Evolutionary conservation across 805 yeast species (phyloP).

Genomic region (Ogataea nitratoaversa): DNA sequence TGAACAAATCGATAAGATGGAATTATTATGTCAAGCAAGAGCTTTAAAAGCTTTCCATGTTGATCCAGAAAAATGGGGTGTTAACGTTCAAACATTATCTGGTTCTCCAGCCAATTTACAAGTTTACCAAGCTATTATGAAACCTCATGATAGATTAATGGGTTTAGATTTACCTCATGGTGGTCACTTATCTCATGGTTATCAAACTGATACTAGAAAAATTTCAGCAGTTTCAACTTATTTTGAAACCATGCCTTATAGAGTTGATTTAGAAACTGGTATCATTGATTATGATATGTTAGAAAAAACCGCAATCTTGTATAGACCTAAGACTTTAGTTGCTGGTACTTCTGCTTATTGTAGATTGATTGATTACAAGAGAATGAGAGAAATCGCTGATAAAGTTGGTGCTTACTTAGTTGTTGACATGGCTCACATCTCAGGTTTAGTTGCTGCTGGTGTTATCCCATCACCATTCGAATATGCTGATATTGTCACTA

Average conservation of each 20-base stretch:
- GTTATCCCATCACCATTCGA: conserved; percentile 91
- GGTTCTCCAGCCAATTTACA: conserved; percentile 97
- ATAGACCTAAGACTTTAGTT: conserved; percentile 91
- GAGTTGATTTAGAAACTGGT: conserved; percentile 82
- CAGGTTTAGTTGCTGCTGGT: conserved; percentile 93
- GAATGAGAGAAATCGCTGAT: conserved; percentile 88
- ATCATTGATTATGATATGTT: conserved; percentile 87
- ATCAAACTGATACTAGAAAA: conserved; percentile 85
- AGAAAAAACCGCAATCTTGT: conserved; percentile 75
- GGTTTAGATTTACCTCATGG: conserved; percentile 98
- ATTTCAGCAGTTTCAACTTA: conserved; percentile 90
- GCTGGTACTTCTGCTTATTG: conserved; percentile 98
- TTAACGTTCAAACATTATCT: conserved; percentile 89
- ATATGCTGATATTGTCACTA: conserved; percentile 92
- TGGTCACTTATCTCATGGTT: conserved; percentile 96
- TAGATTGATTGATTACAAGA: conserved; percentile 81
- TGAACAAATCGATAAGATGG: conserved; percentile 89
- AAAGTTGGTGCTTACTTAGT: conserved; percentile 88
- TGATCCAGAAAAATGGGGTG: conserved; percentile 88
- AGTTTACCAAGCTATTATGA: conserved; percentile 83
- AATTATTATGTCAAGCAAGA: conserved; percentile 82
- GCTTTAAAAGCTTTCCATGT: conserved; percentile 81
- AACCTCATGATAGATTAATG: conserved; percentile 91
- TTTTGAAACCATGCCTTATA: conserved; percentile 97
- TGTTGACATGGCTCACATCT: conserved; percentile 97